These are phyloP conservation scores for Hirsutella rhossiliensis DNA, from an alignment of 2,329 filamentous ascomycete species.

Conservation along the genomic window DNA sequence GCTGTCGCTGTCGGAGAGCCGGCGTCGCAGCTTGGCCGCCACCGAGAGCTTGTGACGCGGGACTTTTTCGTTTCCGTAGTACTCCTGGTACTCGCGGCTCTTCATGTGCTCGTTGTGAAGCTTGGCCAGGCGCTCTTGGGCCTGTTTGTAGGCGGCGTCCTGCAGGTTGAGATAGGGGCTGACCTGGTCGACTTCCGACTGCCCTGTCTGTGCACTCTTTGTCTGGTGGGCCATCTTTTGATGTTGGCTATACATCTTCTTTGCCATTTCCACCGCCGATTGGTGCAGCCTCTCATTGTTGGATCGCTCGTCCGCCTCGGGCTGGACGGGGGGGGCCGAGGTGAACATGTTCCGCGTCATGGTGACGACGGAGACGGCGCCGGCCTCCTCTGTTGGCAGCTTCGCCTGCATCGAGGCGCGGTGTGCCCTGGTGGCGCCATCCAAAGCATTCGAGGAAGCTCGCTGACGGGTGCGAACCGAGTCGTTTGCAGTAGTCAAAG, in stretches of 20 bases:
- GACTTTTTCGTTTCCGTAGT: constrained; percentile 51
- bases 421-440: constrained; percentile 59
- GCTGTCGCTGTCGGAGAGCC: constrained; percentile 53
- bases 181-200: constrained; percentile 26
- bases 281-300: constrained; percentile 63
- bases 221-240: constrained; percentile 46
- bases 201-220: constrained; percentile 25
- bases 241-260: constrained; percentile 67
- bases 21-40: constrained; percentile 44
- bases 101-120: constrained; percentile 60
- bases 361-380: constrained; percentile 55
- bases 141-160: constrained; percentile 76
- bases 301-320: constrained; percentile 63
- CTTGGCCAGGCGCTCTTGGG: constrained; percentile 70
- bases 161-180: constrained; percentile 56
- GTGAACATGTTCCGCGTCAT: constrained; percentile 68
- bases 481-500: constrained; percentile 63
- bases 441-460: constrained; percentile 55
- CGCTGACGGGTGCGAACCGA: constrained; percentile 45
- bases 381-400: constrained; percentile 43
- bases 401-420: constrained; percentile 33
- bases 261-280: constrained; percentile 81
- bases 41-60: constrained; percentile 33
- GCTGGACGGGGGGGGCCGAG: constrained; percentile 57
- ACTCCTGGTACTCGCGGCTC: constrained; percentile 55